phyloP scores from a whole-genome alignment of 768 basidiomycete species.

The Rhizopogon roseolus region DNA sequence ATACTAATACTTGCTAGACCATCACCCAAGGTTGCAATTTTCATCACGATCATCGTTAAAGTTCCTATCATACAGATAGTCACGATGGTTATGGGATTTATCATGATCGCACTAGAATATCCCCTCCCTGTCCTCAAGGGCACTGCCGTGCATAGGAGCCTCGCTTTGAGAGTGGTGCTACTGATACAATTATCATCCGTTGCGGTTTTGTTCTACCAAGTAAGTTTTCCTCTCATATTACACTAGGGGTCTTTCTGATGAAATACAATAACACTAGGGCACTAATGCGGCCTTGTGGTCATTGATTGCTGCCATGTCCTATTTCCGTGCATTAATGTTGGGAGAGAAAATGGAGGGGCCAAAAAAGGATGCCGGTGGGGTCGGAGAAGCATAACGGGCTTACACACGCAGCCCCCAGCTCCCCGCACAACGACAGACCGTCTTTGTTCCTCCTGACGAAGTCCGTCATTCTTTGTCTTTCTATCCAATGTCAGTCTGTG shows the following conservation, averaged over 20 bases:
- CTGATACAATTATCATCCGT: slow-evolving; percentile 61
- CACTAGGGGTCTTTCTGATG: neutral
- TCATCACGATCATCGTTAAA: slow-evolving; percentile 74
- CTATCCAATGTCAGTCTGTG: too few relatives aligned
- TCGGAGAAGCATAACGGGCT: slow-evolving; percentile 45
- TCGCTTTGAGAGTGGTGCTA: slow-evolving; percentile 56
- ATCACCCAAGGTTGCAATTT: slow-evolving; percentile 51
- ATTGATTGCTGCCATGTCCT: slow-evolving; percentile 64
- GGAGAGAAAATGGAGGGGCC: slow-evolving; percentile 70
- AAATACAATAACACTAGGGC: slow-evolving; percentile 44
- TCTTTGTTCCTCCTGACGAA: too few relatives aligned
- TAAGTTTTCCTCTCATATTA: slow-evolving; percentile 22
- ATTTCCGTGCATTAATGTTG: slow-evolving; percentile 55
- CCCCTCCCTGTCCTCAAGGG: slow-evolving; percentile 58
- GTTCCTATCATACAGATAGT: slow-evolving; percentile 69
- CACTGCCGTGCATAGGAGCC: slow-evolving; percentile 58
- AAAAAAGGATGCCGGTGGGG: slow-evolving; percentile 57
- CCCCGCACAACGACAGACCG: too few relatives aligned
- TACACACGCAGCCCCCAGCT: neutral
- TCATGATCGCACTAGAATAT: slow-evolving; percentile 65
- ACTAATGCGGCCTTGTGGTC: slow-evolving; percentile 83
- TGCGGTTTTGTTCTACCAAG: slow-evolving; percentile 74
- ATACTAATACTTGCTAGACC: slow-evolving; percentile 38
- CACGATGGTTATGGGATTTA: slow-evolving; percentile 54
- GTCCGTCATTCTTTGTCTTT: too few relatives aligned